Base-by-base conservation (phyloP, 2,329 filamentous ascomycete species). In the Boeremia lycopersici region DNA sequence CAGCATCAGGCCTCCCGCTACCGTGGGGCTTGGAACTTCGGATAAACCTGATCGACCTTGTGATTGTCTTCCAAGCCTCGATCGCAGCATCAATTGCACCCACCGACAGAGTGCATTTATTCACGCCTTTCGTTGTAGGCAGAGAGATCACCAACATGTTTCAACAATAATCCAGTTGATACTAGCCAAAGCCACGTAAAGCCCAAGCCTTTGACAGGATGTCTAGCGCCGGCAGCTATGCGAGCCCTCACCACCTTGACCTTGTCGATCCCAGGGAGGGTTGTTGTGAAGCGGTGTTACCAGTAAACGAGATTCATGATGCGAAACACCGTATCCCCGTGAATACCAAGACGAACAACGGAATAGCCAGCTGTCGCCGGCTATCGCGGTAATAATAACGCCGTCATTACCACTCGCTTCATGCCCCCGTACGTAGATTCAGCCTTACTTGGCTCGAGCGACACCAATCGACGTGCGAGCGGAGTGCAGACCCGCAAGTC, bases 391-490 rank as follows among this genome's bases (percentile, higher is more conserved):
- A 31, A 12, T 23, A 50, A 36, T 26, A 23, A 46, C n/a, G 19
- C 46, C 46, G 41, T 43, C 36, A 26, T 29, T 12, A 19, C 11
- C 19, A 30, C 26, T 39, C 30, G n/a, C 17, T 35, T 34, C 42
- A 26, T 15, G 30, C 33, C 38, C 10, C 29, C 39, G 30, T 5
- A 23, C 19, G 19, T 34, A 38, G 31, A 55, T 47, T 50, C 55
- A 54, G 48, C 45, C 52, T 54, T 59, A 35, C 45, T 31, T 52
- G 40, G 51, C 53, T 52, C 34, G 43, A 46, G 40, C 35, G 39
- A 28, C 46, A 48, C 33, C 28, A 53, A 48, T 49, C 59, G 53
- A 54, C 47, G 36, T 35, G 44, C 12, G 26, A 29, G 41, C 39
- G 39, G 44, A 44, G 11, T 43, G 26, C 39, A 39, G 38, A 28